These are phyloP conservation scores for Rhamnella rubrinervis DNA, from an alignment of 331 rosid species.

Conservation along the genomic window DNA sequence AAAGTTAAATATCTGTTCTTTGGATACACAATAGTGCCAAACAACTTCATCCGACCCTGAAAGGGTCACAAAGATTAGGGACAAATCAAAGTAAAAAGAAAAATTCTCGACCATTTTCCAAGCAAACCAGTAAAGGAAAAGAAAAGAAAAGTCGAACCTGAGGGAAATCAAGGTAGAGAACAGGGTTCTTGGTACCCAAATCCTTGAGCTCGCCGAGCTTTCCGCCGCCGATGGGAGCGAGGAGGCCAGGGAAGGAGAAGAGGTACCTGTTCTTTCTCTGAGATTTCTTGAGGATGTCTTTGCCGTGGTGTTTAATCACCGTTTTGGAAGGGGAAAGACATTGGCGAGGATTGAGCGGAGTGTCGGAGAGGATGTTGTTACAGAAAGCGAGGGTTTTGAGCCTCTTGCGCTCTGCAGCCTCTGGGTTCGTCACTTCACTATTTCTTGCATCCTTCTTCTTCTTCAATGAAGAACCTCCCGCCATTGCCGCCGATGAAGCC, in stretches of 20 bases:
- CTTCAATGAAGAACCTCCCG: slow-evolving; percentile 31
- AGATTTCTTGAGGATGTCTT: slow-evolving; percentile 75
- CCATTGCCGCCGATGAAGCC: slow-evolving; percentile 29
- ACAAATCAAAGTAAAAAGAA: neutral
- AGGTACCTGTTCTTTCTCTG: slow-evolving; percentile 72
- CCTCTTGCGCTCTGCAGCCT: slow-evolving; percentile 48
- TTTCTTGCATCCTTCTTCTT: slow-evolving; percentile 12
- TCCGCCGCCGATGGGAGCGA: slow-evolving; percentile 66
- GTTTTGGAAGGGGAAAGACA: slow-evolving; percentile 54
- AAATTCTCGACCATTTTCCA: neutral
- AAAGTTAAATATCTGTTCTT: slow-evolving; percentile 79
- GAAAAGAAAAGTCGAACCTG: slow-evolving; percentile 39
- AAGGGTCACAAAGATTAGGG: slow-evolving; percentile 1
- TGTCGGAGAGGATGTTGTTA: slow-evolving; percentile 48
- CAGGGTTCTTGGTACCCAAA: slow-evolving; percentile 67
- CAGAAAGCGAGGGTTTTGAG: slow-evolving; percentile 61
- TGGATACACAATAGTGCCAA: slow-evolving; percentile 89
- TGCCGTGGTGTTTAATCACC: slow-evolving; percentile 67
- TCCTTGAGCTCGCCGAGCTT: slow-evolving; percentile 88
- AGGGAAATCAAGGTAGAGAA: slow-evolving; percentile 78
- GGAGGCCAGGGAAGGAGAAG: slow-evolving; percentile 76
- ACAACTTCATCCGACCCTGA: slow-evolving; percentile 88
- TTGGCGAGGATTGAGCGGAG: slow-evolving; percentile 32
- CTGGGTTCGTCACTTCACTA: slow-evolving; percentile 28
- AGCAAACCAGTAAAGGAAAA: neutral